phyloP scores from a whole-genome alignment of 23 red algal genomes.

The Chondrus crispus region DNA sequence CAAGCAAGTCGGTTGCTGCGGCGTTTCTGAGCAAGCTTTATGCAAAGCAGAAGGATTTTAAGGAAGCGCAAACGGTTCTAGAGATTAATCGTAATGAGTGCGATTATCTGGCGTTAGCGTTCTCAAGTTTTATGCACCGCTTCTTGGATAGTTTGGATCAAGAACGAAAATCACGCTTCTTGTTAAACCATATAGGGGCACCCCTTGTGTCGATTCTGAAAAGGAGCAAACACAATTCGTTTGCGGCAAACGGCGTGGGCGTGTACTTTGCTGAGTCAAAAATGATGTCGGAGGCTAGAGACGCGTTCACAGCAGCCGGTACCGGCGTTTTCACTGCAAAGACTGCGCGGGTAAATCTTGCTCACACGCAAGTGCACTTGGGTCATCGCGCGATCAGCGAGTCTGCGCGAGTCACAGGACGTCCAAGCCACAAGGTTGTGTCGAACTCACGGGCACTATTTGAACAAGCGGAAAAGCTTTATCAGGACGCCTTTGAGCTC shows the following conservation, averaged over 20 bases:
- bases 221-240: conserved; percentile 35
- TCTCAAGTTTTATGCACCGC: conserved; percentile 51
- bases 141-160: conserved; percentile 47
- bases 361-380: conserved; percentile 47
- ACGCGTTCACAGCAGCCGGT: conserved; percentile 49
- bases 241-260: conserved; percentile 55
- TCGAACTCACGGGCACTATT: conserved; percentile 15
- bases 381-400: conserved; percentile 47
- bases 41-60: conserved; percentile 24
- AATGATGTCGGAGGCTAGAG: conserved; percentile 44
- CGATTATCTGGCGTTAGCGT: conserved; percentile 53
- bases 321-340: conserved; percentile 2
- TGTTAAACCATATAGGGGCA: conserved; percentile 50
- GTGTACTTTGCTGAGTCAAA: conserved; percentile 69
- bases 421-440: conserved; percentile 4
- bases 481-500: conserved; percentile 32
- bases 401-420: conserved; percentile 25
- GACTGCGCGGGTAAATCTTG: conserved; percentile 48
- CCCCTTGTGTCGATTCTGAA: conserved; percentile 40
- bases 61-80: conserved; percentile 28
- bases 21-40: conserved; percentile 35
- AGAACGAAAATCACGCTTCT: conserved; percentile 42
- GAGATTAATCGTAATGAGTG: conserved; percentile 44
- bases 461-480: conserved; percentile 61
- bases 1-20: conserved; percentile 17